Conservation (phyloP, 306 rosid species). For the Malus orientalis region DNA sequence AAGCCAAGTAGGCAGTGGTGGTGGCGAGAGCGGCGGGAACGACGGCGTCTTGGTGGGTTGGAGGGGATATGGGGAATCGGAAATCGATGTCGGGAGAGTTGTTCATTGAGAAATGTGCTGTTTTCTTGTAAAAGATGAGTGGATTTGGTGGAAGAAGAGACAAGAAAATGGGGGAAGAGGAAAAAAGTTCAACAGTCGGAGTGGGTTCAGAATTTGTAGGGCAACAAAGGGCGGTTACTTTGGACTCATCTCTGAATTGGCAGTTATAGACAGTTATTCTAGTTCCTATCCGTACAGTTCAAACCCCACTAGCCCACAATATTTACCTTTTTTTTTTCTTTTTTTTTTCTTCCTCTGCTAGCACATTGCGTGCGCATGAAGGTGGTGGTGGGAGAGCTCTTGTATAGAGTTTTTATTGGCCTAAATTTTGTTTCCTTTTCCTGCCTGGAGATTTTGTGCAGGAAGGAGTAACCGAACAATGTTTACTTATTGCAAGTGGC, state of each 20-base stretch:
- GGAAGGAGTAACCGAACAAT: too few species aligned
- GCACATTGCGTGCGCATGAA: neutral
- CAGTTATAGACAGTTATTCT: slow-evolving; percentile 17
- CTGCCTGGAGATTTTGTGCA: neutral
- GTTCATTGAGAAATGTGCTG: neutral
- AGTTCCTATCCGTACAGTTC: slow-evolving; percentile 10
- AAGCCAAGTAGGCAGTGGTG: neutral
- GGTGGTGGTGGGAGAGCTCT: neutral
- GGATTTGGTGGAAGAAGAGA: neutral
- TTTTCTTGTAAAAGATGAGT: neutral
- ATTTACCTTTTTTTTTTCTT: neutral
- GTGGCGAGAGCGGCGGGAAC: neutral
- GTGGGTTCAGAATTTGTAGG: slow-evolving; percentile 9
- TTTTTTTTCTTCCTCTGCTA: neutral
- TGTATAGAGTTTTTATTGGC: too few species aligned
- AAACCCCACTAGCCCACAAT: neutral
- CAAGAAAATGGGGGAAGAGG: neutral
- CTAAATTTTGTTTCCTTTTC: neutral
- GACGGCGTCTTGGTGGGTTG: neutral
- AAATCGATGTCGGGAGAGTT: neutral
- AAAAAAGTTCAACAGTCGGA: neutral
- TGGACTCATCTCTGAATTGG: neutral
- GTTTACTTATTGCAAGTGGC: too few species aligned
- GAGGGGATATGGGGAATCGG: neutral
- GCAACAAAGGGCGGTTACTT: slow-evolving; percentile 1